Base-by-base conservation (phyloP, 495 filamentous ascomycete genomes). In the Hypoxylon crocopeplum region DNA sequence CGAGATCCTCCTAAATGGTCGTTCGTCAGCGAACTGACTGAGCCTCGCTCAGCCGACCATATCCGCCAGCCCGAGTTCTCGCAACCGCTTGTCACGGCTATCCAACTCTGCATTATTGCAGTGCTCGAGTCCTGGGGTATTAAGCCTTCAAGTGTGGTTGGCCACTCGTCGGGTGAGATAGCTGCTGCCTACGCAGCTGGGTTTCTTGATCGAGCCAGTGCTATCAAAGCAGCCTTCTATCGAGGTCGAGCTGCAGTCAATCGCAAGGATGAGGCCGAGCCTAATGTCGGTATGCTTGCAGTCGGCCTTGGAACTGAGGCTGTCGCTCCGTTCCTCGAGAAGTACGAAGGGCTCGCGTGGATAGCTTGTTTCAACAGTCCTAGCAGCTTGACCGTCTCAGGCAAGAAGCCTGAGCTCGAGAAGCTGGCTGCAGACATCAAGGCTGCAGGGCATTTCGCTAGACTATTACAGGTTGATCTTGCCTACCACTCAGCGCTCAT, bases 401-500 rank as follows among this genome's bases (percentile, higher is more conserved):
- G 77, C 0, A 38, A 54, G 5, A 30, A 6, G 0, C 56, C 62
- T 3, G 72, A 56, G 2, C 39, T 79, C 10, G 51, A 48, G 0
- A 30, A 69, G 12, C 53, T 72, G 0, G 37, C 72, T 16, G 57
- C 42, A 0, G 55, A 76, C 0, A 56, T 85, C 0, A 69, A 79
- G 2, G 76, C 68, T 0, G 66, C 76, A n/a, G 48, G 56, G 0
- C 75, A 67, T 16, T 82, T 83, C 52, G 73, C 69, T 32, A 71
- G 84, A 19, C 67, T 73, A 7, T 75, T 89, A 0, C 67, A 72
- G 7, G 83, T 88, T 11, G 75, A 82, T 27, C 68, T 76, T 13
- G 86, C 84, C 0, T 89, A 85, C 53, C 87, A 90, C 58, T 88
- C 85, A 0, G 74, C 79, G 46, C 80, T 87, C 55, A 88, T 88